phyloP scores from a whole-genome alignment of 352 stramenopile genomes.

The Detonula confervacea region DNA sequence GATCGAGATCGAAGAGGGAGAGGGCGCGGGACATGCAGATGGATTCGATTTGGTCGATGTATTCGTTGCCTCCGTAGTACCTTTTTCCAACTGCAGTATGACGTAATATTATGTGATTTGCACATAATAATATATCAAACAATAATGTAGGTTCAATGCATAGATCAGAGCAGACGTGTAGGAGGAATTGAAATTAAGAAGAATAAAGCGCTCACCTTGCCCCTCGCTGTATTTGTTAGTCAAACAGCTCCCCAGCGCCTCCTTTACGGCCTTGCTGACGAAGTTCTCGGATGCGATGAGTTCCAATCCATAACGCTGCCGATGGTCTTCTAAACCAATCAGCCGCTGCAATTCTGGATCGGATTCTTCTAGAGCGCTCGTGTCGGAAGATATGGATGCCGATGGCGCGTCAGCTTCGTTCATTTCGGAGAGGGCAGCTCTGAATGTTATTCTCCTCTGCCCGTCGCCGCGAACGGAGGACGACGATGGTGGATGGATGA shows the following conservation, averaged over 20 bases:
- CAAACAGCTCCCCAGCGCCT: constrained; percentile 96
- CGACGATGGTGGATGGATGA: too few species aligned
- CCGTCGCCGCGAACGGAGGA: too few species aligned
- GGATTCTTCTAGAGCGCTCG: constrained; percentile 9
- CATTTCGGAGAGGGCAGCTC: too few species aligned
- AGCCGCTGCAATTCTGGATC: constrained; percentile 73
- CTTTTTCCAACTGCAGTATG: constrained; percentile 84
- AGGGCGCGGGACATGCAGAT: constrained; percentile 96
- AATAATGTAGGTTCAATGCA: too few species aligned
- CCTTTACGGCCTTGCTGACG: constrained; percentile 94
- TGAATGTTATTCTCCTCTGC: too few species aligned
- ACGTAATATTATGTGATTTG: neutral
- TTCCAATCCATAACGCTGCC: constrained; percentile 96
- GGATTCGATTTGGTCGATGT: constrained; percentile 96
- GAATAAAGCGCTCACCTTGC: constrained; percentile 75
- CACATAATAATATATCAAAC: too few species aligned
- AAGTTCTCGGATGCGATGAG: constrained; percentile 99
- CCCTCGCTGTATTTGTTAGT: constrained; percentile 99
- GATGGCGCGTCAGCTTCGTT: too few species aligned
- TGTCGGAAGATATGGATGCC: neutral
- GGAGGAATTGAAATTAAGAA: neutral
- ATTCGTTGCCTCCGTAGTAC: constrained; percentile 99
- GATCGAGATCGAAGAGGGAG: constrained; percentile 90
- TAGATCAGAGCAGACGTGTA: too few species aligned
- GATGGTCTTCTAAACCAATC: constrained; percentile 91